Evolutionary conservation across 1,284 basidiomycete genomes (phyloP), one percentile per base, ranked within the genome.

Genomic region (Leccinum pallidistipes): DNA sequence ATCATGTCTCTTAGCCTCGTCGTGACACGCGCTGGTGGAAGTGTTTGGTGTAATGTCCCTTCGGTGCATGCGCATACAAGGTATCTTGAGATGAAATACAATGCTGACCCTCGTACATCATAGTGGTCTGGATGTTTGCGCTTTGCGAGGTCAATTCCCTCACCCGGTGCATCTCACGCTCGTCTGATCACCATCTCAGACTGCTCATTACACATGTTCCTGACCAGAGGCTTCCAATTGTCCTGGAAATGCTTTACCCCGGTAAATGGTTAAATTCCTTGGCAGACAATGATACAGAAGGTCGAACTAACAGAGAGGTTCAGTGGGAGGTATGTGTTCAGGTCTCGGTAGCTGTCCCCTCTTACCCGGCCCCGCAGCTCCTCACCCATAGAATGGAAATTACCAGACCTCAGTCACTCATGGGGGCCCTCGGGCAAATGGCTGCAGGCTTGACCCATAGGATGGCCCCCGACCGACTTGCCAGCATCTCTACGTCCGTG

Each of bases 361-460:
- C 12, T 53, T 21, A 64, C 38, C 34, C 32, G 36, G 12, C 45
- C 6, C 40, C n/a, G 16, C 11, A 67, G 90, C 80, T 75, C 74
- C 29, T 87, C 66, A 72, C 79, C 36, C 78, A 76, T 51, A 87
- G 90, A 18, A 78, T 86, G 50, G 67, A 75, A 1, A 77, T 86
- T 3, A 86, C 86, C 1, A 83, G 81, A 11, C 82, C 83, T 1
- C 92, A 93, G 65, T 78, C 78, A 0, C 71, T 87, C 40, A 67
- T 84, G 12, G 93, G 92, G 0, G 78, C 84, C 18, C 63, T 95
- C 3, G 91, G 88, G 2, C 93, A 95, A 71, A 87, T 92, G 82
- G 79, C 77, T 5, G 91, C 94, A 0, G 90, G 75, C 0, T 63
- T 91, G 3, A 89, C 87, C 0, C 94, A 95, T 71, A 71, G 82